Conservation (phyloP, 2,329 filamentous ascomycete species). For the Chalaropsis thielavioides region DNA sequence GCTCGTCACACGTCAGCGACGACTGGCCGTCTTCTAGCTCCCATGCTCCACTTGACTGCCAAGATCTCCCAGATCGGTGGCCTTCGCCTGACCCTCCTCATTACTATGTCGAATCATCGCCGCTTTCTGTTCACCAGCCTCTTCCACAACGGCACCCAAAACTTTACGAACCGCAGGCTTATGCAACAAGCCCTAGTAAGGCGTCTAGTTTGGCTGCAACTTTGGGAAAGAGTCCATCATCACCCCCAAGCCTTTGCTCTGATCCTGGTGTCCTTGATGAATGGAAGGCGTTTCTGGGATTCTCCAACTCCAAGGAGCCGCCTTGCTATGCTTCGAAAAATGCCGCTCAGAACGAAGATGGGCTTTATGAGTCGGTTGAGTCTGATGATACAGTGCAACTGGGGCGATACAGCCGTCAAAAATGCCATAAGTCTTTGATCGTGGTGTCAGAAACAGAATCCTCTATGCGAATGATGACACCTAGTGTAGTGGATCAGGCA, state of each 20-base stretch:
- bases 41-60: neutral
- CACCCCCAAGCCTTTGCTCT: conserved; percentile 7
- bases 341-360: neutral
- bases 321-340: neutral
- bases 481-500: neutral
- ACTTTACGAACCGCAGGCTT: neutral
- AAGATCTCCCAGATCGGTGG: neutral
- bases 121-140: conserved; percentile 9
- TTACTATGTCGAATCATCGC: conserved; percentile 10
- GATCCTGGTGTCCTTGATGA: conserved; percentile 8
- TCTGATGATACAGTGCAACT: neutral
- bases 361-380: neutral
- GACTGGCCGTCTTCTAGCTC: neutral
- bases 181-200: neutral
- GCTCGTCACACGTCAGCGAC: neutral
- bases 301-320: neutral
- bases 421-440: neutral
- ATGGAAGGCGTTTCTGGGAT: conserved; percentile 10
- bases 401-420: neutral
- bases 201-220: conserved; percentile 1
- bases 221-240: neutral
- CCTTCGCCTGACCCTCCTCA: neutral
- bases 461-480: neutral
- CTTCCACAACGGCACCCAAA: conserved; percentile 4
- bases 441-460: neutral